phyloP scores from a whole-genome alignment of 768 basidiomycete species.

The Filobasidium floriforme region DNA sequence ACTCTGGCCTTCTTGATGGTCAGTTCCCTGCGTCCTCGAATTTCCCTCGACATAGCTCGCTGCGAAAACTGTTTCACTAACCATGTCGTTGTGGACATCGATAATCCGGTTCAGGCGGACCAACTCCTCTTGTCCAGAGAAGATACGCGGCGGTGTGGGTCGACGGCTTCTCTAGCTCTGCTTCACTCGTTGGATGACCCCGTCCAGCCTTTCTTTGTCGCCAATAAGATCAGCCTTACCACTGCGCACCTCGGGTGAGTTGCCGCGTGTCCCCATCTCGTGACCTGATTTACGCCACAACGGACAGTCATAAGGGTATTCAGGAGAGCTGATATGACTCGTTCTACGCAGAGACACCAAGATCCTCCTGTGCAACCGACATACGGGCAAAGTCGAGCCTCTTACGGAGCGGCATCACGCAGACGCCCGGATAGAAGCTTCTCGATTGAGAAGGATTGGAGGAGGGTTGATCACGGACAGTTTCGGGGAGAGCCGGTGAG shows the following conservation, averaged over 20 bases:
- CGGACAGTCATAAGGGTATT: background rate
- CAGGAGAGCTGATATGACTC: too few species aligned
- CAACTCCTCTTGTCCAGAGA: constrained; percentile 61
- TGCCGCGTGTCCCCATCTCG: background rate
- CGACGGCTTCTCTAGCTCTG: constrained; percentile 81
- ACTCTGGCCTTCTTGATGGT: constrained; percentile 84
- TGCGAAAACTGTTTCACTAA: too few species aligned
- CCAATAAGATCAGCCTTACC: constrained; percentile 66
- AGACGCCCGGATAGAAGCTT: constrained; percentile 79
- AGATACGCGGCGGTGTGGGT: constrained; percentile 69
- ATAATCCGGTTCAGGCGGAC: constrained; percentile 56
- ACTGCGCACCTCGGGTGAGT: constrained; percentile 85
- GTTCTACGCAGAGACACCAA: constrained; percentile 71
- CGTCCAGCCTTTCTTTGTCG: constrained; percentile 68
- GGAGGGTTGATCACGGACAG: constrained; percentile 84
- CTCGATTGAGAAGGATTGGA: constrained; percentile 76
- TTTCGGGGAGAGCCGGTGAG: constrained; percentile 78
- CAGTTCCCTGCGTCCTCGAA: constrained; percentile 30
- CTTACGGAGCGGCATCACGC: constrained; percentile 95
- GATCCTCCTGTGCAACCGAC: constrained; percentile 68
- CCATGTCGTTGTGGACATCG: too few species aligned
- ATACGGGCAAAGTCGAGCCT: constrained; percentile 64
- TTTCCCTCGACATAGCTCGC: too few species aligned
- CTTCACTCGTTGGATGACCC: constrained; percentile 84
- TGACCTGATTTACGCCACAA: background rate